A percentile compares a stretch with the other conserved stretches of the same genome.
Evolutionary conservation across 352 stramenopile genomes (phyloP).

Genomic region (Phytopythium mirpurense): DNA sequence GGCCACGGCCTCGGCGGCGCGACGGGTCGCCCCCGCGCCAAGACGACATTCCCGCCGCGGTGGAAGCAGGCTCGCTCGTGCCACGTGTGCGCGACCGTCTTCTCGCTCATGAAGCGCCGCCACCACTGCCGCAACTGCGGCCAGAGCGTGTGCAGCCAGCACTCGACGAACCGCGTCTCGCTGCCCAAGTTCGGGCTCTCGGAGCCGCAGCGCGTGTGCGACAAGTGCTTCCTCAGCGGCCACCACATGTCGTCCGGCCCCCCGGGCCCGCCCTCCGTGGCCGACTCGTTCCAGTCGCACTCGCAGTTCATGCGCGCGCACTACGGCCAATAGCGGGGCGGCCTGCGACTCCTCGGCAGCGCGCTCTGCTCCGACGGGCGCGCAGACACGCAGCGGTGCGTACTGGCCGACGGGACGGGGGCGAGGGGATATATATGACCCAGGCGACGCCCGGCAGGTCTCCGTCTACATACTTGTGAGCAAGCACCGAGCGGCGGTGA

Average conservation of each 20-base stretch:
- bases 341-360: not conserved
- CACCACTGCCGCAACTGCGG: slow-evolving; percentile 83
- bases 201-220: slow-evolving; percentile 71
- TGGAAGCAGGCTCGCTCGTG: slow-evolving; percentile 75
- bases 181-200: slow-evolving; percentile 67
- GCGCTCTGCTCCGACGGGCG: not conserved
- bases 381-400: not conserved
- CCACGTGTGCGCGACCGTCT: slow-evolving; percentile 55
- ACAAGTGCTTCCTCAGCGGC: slow-evolving; percentile 74
- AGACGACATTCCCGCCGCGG: slow-evolving; percentile 58
- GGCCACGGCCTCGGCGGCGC: slow-evolving; percentile 7
- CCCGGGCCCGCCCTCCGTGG: slow-evolving; percentile 23
- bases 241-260: slow-evolving; percentile 34
- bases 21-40: slow-evolving; percentile 19
- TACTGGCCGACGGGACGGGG: not conserved
- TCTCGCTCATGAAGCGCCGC: slow-evolving; percentile 67
- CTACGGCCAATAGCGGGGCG: slow-evolving; percentile 3
- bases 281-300: slow-evolving; percentile 33
- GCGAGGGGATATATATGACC: slow-evolving; percentile 1
- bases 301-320: slow-evolving; percentile 9
- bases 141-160: slow-evolving; percentile 63
- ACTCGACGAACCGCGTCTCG: slow-evolving; percentile 76
- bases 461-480: too few relatives aligned
- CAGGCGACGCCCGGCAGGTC: not conserved
- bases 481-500: not conserved